Conservation (phyloP, 2,329 filamentous ascomycete species). For the Curvularia verruculosa region DNA sequence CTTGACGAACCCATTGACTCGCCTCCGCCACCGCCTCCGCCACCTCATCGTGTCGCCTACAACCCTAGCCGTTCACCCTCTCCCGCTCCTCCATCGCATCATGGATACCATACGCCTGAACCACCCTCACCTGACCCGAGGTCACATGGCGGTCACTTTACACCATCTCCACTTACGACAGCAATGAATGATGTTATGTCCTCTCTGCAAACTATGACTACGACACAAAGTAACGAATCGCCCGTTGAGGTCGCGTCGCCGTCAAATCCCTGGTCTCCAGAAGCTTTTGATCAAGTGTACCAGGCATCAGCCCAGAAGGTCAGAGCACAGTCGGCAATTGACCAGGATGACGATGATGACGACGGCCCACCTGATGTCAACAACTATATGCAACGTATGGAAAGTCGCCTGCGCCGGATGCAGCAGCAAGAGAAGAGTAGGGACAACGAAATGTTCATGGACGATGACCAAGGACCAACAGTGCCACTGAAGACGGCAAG, state of each 20-base stretch:
- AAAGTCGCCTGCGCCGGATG: constrained; percentile 75
- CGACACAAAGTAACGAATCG: constrained; percentile 59
- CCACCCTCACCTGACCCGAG: constrained; percentile 67
- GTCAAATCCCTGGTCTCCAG: constrained; percentile 85
- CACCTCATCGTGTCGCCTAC: constrained; percentile 71
- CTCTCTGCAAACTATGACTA: constrained; percentile 84
- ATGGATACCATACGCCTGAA: constrained; percentile 64
- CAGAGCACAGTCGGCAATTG: constrained; percentile 73
- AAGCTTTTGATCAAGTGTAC: constrained; percentile 72
- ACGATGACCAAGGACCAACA: constrained; percentile 55
- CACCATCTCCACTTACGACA: constrained; percentile 87
- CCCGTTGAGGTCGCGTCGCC: constrained; percentile 63
- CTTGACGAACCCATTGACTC: constrained; percentile 52
- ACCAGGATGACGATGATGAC: constrained; percentile 59
- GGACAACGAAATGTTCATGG: constrained; percentile 59
- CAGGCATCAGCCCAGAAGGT: constrained; percentile 49
- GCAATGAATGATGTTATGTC: constrained; percentile 99
- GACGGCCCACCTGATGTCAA: constrained; percentile 73
- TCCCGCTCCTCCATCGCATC: constrained; percentile 38
- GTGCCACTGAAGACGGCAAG: constrained; percentile 64
- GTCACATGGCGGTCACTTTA: constrained; percentile 55
- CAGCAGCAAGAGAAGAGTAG: constrained; percentile 57
- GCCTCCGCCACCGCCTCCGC: constrained; percentile 84
- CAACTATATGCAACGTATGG: constrained; percentile 92
- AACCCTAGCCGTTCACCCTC: constrained; percentile 51